Evolutionary conservation across 495 filamentous ascomycete genomes (phyloP).

Genomic region (Aspergillus cavernicola): DNA sequence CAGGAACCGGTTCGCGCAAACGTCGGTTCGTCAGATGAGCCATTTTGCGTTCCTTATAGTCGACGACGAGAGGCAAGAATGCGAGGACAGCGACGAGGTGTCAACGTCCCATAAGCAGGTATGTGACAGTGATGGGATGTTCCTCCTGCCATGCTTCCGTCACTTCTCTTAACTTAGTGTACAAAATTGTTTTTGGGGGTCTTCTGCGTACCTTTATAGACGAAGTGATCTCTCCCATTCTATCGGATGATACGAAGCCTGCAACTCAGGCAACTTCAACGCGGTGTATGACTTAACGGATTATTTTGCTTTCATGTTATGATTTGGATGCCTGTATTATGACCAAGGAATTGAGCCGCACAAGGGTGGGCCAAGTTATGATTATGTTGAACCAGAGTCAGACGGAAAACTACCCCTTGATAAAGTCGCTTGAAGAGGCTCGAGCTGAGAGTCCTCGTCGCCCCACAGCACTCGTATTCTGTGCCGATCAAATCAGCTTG

Average conservation of each 20-base stretch:
- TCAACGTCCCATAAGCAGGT: constrained; percentile 26
- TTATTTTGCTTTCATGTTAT: neutral
- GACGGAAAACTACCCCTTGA: neutral
- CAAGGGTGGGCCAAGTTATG: neutral
- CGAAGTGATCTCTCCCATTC: neutral
- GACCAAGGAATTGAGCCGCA: neutral
- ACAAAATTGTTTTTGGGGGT: neutral
- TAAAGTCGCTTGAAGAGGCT: neutral
- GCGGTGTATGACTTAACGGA: neutral
- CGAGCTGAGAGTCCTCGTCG: neutral
- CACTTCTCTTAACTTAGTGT: neutral
- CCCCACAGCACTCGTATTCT: neutral
- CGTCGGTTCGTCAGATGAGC: constrained; percentile 44
- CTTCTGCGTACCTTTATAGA: neutral
- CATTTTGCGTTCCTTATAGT: constrained; percentile 45
- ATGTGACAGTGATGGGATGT: neutral
- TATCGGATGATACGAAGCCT: no score
- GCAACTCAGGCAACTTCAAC: neutral
- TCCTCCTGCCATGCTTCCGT: neutral
- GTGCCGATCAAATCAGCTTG: constrained; percentile 1
- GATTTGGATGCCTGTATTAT: constrained; percentile 5
- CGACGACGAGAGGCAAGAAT: constrained; percentile 40
- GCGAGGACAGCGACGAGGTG: constrained; percentile 36
- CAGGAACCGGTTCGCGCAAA: constrained; percentile 41
- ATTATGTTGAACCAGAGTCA: neutral